Evolutionary conservation across 768 basidiomycete genomes (phyloP).

Genomic region (Chlorophyllum brunneum): DNA sequence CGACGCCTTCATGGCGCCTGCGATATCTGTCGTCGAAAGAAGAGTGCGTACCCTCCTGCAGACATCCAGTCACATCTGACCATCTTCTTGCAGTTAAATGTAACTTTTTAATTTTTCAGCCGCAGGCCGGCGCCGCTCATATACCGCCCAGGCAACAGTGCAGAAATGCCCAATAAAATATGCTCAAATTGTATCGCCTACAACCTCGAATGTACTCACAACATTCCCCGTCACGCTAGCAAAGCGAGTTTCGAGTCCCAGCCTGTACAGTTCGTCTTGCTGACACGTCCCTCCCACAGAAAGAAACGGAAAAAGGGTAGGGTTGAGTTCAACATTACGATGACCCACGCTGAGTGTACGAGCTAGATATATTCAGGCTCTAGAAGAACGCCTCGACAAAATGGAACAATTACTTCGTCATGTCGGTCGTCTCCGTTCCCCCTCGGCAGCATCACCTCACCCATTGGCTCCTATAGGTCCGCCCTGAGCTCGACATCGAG

Average conservation of each 20-base stretch:
- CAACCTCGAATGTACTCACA: slow-evolving; percentile 49
- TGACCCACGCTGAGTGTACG: background rate
- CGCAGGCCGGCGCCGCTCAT: background rate
- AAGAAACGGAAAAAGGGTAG: slow-evolving; percentile 34
- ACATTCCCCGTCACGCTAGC: slow-evolving; percentile 41
- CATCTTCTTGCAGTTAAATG: slow-evolving; percentile 32
- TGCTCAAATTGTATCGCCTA: slow-evolving; percentile 56
- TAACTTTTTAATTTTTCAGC: slow-evolving; percentile 13
- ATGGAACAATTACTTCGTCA: slow-evolving; percentile 25
- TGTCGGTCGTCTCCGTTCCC: slow-evolving; percentile 15
- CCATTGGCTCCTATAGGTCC: slow-evolving; percentile 13
- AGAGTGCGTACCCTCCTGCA: slow-evolving; percentile 25
- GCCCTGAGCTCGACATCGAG: slow-evolving; percentile 21
- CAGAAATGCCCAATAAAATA: slow-evolving; percentile 46
- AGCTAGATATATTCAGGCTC: slow-evolving; percentile 25
- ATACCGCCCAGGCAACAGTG: slow-evolving; percentile 51
- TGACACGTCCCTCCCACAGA: slow-evolving; percentile 18
- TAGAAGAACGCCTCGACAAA: slow-evolving; percentile 28
- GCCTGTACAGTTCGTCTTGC: background rate
- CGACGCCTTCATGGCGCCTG: slow-evolving; percentile 42
- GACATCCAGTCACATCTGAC: slow-evolving; percentile 8
- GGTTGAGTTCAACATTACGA: background rate
- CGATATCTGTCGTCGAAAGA: slow-evolving; percentile 43
- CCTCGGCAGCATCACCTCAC: background rate
- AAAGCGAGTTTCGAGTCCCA: slow-evolving; percentile 30